These are phyloP conservation scores for Corynascus novoguineensis DNA, from an alignment of 495 filamentous ascomycete species.

Conservation along the genomic window DNA sequence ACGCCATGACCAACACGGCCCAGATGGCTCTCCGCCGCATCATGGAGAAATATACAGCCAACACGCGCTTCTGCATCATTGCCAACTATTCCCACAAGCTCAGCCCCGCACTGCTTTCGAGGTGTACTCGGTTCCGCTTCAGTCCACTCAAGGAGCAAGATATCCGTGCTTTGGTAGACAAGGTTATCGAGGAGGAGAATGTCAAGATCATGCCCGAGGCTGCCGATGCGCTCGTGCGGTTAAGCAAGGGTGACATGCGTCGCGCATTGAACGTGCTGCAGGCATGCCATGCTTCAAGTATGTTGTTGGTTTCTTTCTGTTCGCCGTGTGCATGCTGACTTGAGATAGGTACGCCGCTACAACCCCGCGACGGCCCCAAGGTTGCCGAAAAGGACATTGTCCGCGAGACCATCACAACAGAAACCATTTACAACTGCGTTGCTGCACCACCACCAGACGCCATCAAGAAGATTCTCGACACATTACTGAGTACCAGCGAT, in stretches of 20 bases:
- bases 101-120: constrained; percentile 84
- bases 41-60: constrained; percentile 99
- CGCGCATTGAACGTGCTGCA: constrained; percentile 92
- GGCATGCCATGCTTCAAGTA: constrained; percentile 91
- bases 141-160: constrained; percentile 84
- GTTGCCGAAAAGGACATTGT: constrained; percentile 51
- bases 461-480: constrained; percentile 75
- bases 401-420: constrained; percentile 81
- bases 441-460: constrained; percentile 89
- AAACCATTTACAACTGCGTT: constrained; percentile 95
- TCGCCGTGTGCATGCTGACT: constrained; percentile 13
- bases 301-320: constrained; percentile 20
- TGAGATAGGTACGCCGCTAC: constrained; percentile 59
- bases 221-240: constrained; percentile 67
- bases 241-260: constrained; percentile 96
- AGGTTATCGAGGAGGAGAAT: constrained; percentile 81
- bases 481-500: constrained; percentile 74
- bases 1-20: constrained; percentile 94
- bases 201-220: constrained; percentile 79
- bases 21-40: constrained; percentile 96
- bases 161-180: constrained; percentile 76
- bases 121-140: constrained; percentile 94
- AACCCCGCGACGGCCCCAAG: constrained; percentile 57
- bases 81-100: constrained; percentile 99
- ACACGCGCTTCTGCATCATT: constrained; percentile 97